These are phyloP conservation scores for Colletotrichum lentis DNA, from an alignment of 2,329 filamentous ascomycete species.

Conservation along the genomic window DNA sequence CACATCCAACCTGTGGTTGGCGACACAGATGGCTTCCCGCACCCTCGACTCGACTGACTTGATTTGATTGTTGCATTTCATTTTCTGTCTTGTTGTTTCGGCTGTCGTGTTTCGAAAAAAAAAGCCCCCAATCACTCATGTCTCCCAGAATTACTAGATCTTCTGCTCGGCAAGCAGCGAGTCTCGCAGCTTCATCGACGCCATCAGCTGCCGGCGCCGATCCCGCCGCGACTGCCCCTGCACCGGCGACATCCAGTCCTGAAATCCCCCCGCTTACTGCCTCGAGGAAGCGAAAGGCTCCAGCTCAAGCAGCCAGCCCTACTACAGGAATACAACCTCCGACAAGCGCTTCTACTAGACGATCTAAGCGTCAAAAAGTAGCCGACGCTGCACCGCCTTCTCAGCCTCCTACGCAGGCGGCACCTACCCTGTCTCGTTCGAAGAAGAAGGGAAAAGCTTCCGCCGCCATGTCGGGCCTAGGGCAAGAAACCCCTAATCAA, in stretches of 20 bases:
- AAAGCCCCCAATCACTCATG: conserved; percentile 77
- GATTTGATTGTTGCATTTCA: conserved; percentile 26
- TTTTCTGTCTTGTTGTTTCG: conserved; percentile 30
- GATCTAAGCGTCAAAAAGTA: conserved; percentile 76
- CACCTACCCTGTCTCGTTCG: conserved; percentile 49
- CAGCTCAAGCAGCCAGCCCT: conserved; percentile 61
- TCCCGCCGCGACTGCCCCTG: conserved; percentile 53
- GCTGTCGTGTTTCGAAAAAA: conserved; percentile 33
- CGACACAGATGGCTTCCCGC: conserved; percentile 26
- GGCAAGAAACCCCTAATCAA: conserved; percentile 59
- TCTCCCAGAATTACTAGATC: conserved; percentile 96
- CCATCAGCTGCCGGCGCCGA: conserved; percentile 51
- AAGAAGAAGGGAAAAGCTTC: conserved; percentile 68
- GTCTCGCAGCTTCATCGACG: conserved; percentile 59
- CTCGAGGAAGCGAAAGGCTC: conserved; percentile 79
- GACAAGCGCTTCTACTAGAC: conserved; percentile 57
- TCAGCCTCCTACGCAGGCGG: conserved; percentile 40
- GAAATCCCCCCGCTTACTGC: conserved; percentile 57
- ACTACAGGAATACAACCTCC: conserved; percentile 39
- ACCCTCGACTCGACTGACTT: conserved; percentile 14
- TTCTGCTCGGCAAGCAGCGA: conserved; percentile 87
- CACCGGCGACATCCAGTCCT: conserved; percentile 50
- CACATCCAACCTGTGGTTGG: conserved; percentile 25
- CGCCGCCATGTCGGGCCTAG: conserved; percentile 76
- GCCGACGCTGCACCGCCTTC: conserved; percentile 55